Base-by-base conservation (phyloP, 257 asterid genomes). In the Nicotiana otophora region DNA sequence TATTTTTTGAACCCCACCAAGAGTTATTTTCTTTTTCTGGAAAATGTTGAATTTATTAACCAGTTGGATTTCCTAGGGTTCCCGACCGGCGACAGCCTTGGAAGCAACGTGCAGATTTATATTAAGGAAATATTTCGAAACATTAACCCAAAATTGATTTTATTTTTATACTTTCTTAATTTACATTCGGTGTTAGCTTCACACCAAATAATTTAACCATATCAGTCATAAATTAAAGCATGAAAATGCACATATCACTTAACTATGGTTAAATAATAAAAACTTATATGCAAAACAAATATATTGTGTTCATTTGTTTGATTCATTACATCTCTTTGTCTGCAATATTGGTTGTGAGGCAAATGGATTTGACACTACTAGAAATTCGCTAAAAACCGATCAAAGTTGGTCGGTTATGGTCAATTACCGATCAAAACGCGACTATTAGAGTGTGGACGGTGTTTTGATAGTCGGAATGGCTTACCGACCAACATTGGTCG, bases 31-130 rank as follows among this genome's bases (percentile, higher is more conserved):
- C 5, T 7, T 54, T 9, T 81, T 81, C 61, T 63, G 64, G 46
- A 55, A 84, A 53, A 83, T 30, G 74, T 57, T 82, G 78, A 34
- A 77, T 19, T 39, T 69, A 65, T 75, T 65, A 11, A 28, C 26
- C 10, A 23, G 26, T 19, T 80, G 72, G 76, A 19, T 23, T 55
- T 70, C 78, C 74, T 80, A 82, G 84, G 87, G 77, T 86, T 81
- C 81, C 86, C 77, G 83, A 83, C 87, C 82, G 36, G 63, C 69
- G 82, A 83, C 87, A 84, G 39, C 76, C 58, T 78, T 28, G 85
- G 85, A 86, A 82, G 17, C 83, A 68, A 51, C 26, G 17, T 55
- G 17, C 81, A 77, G 31, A 46, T n/a, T 77, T 30, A 78, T 57
- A 19, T 7, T 51, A 54, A 57, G 19, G 42, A 39, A 46, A 11